Conservation (phyloP, 345 rosid genomes). For the Mercurialis annua region DNA sequence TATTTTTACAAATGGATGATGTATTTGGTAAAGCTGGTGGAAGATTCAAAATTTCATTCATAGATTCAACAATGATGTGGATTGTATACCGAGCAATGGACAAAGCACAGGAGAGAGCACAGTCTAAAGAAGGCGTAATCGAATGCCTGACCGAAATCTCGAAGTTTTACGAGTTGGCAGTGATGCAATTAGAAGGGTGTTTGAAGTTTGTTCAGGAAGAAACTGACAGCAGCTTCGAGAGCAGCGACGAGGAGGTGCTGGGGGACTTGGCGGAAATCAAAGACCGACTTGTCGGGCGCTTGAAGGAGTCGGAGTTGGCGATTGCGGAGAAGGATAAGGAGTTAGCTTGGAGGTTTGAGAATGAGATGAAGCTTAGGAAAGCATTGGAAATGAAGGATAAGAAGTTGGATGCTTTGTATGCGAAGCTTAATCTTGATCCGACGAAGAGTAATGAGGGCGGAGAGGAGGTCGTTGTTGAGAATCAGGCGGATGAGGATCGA, state of each 20-base stretch:
- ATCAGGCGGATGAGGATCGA: constrained; percentile 31
- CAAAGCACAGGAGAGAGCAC: constrained; percentile 67
- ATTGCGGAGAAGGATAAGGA: constrained; percentile 69
- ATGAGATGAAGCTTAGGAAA: constrained; percentile 50
- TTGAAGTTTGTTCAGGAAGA: constrained; percentile 69
- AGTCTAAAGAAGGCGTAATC: constrained; percentile 55
- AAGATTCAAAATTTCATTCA: constrained; percentile 50
- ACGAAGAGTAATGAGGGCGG: constrained; percentile 26
- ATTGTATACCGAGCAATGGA: constrained; percentile 74
- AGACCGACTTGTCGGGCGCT: constrained; percentile 72
- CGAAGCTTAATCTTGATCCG: constrained; percentile 36
- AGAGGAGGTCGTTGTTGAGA: constrained; percentile 22
- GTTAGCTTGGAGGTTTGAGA: constrained; percentile 45
- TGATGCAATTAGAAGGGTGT: constrained; percentile 74
- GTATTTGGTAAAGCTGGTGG: constrained; percentile 42
- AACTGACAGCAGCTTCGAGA: constrained; percentile 48
- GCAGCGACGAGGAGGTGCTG: constrained; percentile 52
- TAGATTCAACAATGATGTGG: constrained; percentile 85
- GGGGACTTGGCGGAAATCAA: constrained; percentile 55
- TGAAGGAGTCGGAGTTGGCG: constrained; percentile 55
- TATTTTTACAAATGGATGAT: constrained; percentile 40
- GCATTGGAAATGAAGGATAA: constrained; percentile 53
- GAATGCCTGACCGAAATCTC: constrained; percentile 71
- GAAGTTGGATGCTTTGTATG: constrained; percentile 53
- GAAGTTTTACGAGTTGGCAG: constrained; percentile 73